Base-by-base conservation (phyloP, 1,139 yeast species). In the Pichia sp. region DNA sequence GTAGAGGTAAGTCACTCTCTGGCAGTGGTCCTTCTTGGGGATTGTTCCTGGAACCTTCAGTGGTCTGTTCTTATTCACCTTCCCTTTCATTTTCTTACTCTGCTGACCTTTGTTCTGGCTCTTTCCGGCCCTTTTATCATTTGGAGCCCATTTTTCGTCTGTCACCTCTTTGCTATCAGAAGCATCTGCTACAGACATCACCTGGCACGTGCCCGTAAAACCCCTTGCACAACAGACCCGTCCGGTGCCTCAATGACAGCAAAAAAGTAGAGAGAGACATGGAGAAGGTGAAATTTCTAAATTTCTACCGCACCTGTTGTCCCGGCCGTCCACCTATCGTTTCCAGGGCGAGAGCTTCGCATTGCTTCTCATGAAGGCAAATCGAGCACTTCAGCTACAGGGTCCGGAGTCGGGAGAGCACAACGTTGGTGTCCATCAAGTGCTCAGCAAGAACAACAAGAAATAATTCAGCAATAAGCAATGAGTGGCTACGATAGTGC, bases 401-500 rank as follows among this genome's bases (percentile, higher is more conserved):
- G 41, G 9, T n/a, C 41, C 29, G 12, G 48, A n/a, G 10, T 10
- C 36, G 12, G 12, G 48, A 12, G 36, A 16, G 16, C 16, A 45
- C 20, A 8, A 27, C 29, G 29, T 7, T 27, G 29, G 48, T 5
- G 9, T 10, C 36, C 8, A 3, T 30, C 3, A 17, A 7, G n/a
- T 6, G 14, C 14, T 27, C 12, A 17, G 2, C 27, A 20, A 45
- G 31, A 16, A 12, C 27, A 16, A 17, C 48, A 46, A 14, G 31
- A 9, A 30, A 4, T 12, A n/a, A 6, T 4, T 9, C 20, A 46
- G n/a, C 24, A 46, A 9, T 30, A 9, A 27, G 41, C n/a, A 55
- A 89, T 93, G 99, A 89, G 97, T 80, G 98, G 99, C 60, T 93
- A 93, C 96, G 99, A 93, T 75, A 85, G 99, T 81, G 99, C 99